Evolutionary conservation across 306 rosid genomes (phyloP).

Genomic region (Biancaea sappan): DNA sequence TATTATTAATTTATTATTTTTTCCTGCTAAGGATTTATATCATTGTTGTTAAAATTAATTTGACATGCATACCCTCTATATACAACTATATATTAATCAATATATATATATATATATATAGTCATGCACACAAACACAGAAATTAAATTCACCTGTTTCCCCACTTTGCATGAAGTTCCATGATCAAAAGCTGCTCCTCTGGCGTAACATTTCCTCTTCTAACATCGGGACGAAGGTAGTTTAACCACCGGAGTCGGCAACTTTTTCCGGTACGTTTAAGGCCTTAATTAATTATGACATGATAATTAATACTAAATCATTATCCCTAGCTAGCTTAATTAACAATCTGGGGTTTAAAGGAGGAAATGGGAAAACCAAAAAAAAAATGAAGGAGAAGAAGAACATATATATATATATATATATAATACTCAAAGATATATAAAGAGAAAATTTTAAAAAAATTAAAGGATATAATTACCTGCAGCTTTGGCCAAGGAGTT

Average conservation of each 20-base stretch:
- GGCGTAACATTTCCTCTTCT: slow-evolving; percentile 94
- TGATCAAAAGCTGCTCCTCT: slow-evolving; percentile 90
- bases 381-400: not conserved
- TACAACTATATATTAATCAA: too few relatives aligned
- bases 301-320: too few relatives aligned
- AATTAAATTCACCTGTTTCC: slow-evolving; percentile 82
- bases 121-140: too few relatives aligned
- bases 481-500: slow-evolving; percentile 93
- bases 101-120: not conserved
- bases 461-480: slow-evolving; percentile 61
- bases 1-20: too few relatives aligned
- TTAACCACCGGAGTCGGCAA: slow-evolving; percentile 96
- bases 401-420: not conserved
- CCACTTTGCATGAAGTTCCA: slow-evolving; percentile 98
- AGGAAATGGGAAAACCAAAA: not conserved
- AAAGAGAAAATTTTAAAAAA: too few relatives aligned
- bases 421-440: too few relatives aligned
- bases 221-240: slow-evolving; percentile 95
- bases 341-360: too few relatives aligned
- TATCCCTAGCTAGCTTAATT: too few relatives aligned
- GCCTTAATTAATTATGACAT: slow-evolving; percentile 48
- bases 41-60: too few relatives aligned
- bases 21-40: too few relatives aligned
- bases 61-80: too few relatives aligned
- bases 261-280: slow-evolving; percentile 97